Percentiles rank a stretch among this genome's conserved stretches.
phyloP scores from a whole-genome alignment of 306 rosid species.

The Castanospermum australe region DNA sequence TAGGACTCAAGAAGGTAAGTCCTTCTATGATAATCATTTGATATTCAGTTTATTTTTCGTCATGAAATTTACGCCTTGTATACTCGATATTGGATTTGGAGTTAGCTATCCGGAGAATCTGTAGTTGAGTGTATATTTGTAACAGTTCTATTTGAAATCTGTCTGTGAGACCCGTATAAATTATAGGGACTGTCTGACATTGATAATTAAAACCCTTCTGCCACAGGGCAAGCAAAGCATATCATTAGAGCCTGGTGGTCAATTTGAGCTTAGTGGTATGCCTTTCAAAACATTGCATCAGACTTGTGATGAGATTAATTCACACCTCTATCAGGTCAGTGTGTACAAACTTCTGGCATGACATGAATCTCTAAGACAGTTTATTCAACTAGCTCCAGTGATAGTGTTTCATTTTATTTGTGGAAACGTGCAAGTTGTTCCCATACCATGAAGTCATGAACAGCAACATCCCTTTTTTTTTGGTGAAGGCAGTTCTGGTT shows the following conservation, averaged over 20 bases:
- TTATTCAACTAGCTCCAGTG: not conserved
- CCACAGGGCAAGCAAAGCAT: constrained; percentile 71
- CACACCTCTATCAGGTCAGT: constrained; percentile 80
- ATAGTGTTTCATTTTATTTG: not conserved
- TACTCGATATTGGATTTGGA: not conserved
- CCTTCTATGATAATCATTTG: not conserved
- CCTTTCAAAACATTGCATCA: constrained; percentile 79
- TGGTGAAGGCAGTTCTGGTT: not conserved
- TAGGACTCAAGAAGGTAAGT: constrained; percentile 74
- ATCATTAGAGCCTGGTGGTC: constrained; percentile 90
- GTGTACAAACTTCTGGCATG: not conserved
- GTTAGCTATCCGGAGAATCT: not conserved
- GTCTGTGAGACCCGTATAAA: not conserved
- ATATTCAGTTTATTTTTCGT: not conserved
- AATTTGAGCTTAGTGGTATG: constrained; percentile 84
- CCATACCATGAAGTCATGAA: not conserved
- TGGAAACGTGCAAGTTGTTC: not conserved
- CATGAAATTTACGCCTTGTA: not conserved
- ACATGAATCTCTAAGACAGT: not conserved
- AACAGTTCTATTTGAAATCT: not conserved
- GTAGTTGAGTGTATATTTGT: not conserved
- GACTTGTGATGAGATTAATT: constrained; percentile 78
- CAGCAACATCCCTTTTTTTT: not conserved
- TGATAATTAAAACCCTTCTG: not conserved
- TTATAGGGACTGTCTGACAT: not conserved